phyloP scores from a whole-genome alignment of 2,329 filamentous ascomycete genomes.

The Trichoderma sp. region DNA sequence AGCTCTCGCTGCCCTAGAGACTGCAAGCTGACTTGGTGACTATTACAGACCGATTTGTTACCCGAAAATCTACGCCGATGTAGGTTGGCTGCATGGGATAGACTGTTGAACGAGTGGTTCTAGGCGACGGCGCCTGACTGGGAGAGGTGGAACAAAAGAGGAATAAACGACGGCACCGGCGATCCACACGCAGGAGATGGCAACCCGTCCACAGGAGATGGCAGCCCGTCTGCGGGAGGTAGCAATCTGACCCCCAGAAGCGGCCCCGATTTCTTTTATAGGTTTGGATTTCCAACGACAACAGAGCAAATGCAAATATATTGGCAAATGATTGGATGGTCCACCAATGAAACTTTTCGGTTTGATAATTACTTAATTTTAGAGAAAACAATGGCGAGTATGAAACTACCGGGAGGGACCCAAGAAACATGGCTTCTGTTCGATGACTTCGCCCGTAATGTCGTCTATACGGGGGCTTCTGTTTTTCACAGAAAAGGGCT shows the following conservation, averaged over 20 bases:
- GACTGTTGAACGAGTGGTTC: background rate
- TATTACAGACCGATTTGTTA: background rate
- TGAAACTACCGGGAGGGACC: background rate
- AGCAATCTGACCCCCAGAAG: background rate
- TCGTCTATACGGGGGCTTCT: conserved; percentile 43
- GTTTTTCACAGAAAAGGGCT: conserved; percentile 36
- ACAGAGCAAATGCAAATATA: background rate
- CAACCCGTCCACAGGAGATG: background rate
- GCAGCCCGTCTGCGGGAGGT: background rate
- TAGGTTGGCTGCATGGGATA: background rate
- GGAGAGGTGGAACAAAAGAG: background rate
- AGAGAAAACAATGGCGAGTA: background rate
- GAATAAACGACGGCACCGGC: background rate
- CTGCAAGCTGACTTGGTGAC: background rate
- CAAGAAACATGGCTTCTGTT: conserved; percentile 38
- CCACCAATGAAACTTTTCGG: background rate
- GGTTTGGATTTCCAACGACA: background rate
- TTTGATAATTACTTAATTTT: background rate
- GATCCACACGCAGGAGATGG: background rate
- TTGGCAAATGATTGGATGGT: background rate
- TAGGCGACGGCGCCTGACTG: background rate
- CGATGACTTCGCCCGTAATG: conserved; percentile 35
- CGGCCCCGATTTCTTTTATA: background rate
- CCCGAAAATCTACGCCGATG: background rate
- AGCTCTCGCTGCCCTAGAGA: background rate